These are phyloP conservation scores for Cetraspora pellucida DNA, from an alignment of 192 early-diverging fungal species.

Conservation along the genomic window DNA sequence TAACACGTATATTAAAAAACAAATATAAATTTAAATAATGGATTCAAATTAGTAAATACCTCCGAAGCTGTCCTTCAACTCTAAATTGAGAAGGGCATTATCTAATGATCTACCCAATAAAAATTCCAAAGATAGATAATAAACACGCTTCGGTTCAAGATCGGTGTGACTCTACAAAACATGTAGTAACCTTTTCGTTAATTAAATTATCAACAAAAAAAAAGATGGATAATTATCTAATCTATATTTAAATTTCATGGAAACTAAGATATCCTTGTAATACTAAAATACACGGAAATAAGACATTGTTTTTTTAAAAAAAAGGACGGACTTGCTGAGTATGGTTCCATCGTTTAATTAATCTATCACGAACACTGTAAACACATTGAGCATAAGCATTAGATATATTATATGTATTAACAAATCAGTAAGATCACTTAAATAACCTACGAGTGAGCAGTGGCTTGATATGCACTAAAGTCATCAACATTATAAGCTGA, in stretches of 20 bases:
- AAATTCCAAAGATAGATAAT: constrained; percentile 98
- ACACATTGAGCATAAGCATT: background rate
- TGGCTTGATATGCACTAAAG: constrained; percentile 89
- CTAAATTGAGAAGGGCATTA: constrained; percentile 90
- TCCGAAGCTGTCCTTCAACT: constrained; percentile 76
- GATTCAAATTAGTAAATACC: constrained; percentile 44
- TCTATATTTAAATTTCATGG: too few species aligned
- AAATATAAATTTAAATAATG: background rate
- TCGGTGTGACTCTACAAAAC: constrained; percentile 63
- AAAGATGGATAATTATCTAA: too few species aligned
- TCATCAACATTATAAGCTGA: constrained; percentile 90
- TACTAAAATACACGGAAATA: too few species aligned
- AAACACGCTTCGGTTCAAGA: constrained; percentile 89
- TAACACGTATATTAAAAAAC: too few species aligned
- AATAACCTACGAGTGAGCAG: constrained; percentile 74
- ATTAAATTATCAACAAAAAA: background rate
- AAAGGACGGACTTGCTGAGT: constrained; percentile 82
- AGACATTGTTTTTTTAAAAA: too few species aligned
- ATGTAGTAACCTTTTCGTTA: background rate
- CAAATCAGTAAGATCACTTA: background rate
- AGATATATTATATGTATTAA: background rate
- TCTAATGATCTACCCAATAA: constrained; percentile 95
- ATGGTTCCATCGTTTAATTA: constrained; percentile 92
- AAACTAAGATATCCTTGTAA: too few species aligned
- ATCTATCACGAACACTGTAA: constrained; percentile 81